Conservation (phyloP, 2,329 filamentous ascomycete genomes). For the Fusarium liriodendri region DNA sequence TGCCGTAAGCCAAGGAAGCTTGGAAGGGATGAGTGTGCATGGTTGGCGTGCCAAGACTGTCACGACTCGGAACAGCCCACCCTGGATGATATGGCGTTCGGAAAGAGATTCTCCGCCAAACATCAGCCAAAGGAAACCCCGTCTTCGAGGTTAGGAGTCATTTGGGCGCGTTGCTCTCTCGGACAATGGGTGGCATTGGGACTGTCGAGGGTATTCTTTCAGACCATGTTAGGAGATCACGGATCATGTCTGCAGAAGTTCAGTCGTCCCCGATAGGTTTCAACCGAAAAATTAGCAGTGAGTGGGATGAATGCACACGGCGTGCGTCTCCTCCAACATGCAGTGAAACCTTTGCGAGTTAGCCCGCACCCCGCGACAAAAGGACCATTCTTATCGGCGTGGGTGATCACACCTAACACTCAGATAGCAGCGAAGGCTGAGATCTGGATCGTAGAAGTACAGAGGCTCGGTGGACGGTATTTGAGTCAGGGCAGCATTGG, state of each 20-base stretch:
- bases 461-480: background rate
- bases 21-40: background rate
- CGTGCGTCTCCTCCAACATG: background rate
- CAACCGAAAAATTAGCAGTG: background rate
- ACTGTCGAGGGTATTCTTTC: background rate
- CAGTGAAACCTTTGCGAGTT: background rate
- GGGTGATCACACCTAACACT: background rate
- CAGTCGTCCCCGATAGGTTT: background rate
- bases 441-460: background rate
- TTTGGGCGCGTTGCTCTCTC: background rate
- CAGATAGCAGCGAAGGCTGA: background rate
- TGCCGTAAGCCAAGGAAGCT: background rate
- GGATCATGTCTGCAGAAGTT: background rate
- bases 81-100: background rate
- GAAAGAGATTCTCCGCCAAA: background rate
- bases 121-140: background rate
- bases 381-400: background rate
- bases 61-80: background rate
- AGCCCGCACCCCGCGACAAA: background rate
- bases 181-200: background rate
- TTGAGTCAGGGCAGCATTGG: background rate
- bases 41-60: background rate
- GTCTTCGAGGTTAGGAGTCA: background rate
- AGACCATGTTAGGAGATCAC: background rate
- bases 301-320: background rate